phyloP scores from a whole-genome alignment of 2,329 filamentous ascomycete genomes.

The Phymatotrichopsis omnivora region DNA sequence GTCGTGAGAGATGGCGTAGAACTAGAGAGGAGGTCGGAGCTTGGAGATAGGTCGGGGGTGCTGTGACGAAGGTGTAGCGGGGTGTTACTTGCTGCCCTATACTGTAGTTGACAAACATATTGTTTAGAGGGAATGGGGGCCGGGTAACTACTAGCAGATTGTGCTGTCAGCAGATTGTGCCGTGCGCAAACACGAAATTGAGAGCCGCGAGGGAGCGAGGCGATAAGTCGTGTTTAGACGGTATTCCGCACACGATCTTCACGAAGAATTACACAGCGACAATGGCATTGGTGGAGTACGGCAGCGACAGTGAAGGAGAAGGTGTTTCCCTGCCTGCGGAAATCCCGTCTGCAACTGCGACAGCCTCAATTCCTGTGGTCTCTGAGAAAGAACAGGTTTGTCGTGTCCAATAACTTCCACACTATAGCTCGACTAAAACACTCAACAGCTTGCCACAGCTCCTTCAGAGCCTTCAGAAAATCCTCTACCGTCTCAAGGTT shows the following conservation, averaged over 20 bases:
- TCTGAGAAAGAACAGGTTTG: background rate
- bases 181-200: too few species aligned
- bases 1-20: slow-evolving; percentile 9
- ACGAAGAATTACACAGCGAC: slow-evolving; percentile 6
- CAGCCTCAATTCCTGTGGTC: too few species aligned
- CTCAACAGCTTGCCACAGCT: slow-evolving; percentile 22
- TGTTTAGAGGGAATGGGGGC: slow-evolving; percentile 7
- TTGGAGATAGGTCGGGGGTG: slow-evolving; percentile 14
- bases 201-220: too few species aligned
- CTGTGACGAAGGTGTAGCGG: background rate
- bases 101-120: background rate
- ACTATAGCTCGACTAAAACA: slow-evolving; percentile 23
- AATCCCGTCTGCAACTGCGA: too few species aligned
- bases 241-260: background rate
- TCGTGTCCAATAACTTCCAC: slow-evolving; percentile 13
- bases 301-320: slow-evolving; percentile 37
- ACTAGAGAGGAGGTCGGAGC: background rate
- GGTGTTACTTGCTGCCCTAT: too few species aligned
- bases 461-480: slow-evolving; percentile 3
- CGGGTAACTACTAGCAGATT: slow-evolving; percentile 24
- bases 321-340: too few species aligned
- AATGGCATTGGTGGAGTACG: slow-evolving; percentile 36
- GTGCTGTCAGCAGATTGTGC: too few species aligned
- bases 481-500: too few species aligned
- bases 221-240: too few species aligned